A percentile compares a stretch with the other conserved stretches of the same genome.
Conservation (phyloP, 176 grass and related monocot genomes). For the Ensete glaucum region DNA sequence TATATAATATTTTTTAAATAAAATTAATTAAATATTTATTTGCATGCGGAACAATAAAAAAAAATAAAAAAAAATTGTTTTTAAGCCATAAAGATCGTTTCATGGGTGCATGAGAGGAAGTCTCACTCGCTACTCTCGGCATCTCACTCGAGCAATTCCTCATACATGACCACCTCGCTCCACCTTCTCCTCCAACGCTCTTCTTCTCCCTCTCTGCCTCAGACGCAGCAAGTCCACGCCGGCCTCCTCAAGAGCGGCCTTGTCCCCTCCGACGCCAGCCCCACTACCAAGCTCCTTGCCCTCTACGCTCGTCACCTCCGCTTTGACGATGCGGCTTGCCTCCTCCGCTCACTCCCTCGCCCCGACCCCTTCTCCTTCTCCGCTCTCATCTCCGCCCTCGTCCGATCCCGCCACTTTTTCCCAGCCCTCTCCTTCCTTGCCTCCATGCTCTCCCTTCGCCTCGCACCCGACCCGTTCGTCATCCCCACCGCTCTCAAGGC, state of each 20-base stretch:
- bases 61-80: no score
- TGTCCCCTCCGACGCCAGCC: neutral
- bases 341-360: neutral
- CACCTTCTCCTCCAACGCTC: neutral
- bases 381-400: slow-evolving; percentile 10
- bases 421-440: slow-evolving; percentile 16
- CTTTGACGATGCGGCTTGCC: neutral
- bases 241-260: slow-evolving; percentile 19
- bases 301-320: neutral
- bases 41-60: no score
- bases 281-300: slow-evolving; percentile 4
- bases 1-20: no score
- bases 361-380: slow-evolving; percentile 20
- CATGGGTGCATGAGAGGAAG: no score
- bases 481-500: slow-evolving; percentile 57
- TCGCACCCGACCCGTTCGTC: slow-evolving; percentile 44
- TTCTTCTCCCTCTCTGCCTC: neutral
- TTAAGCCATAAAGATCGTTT: no score
- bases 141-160: neutral
- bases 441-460: slow-evolving; percentile 46
- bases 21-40: no score
- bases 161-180: neutral
- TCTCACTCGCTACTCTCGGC: neutral
- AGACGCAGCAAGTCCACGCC: slow-evolving; percentile 2
- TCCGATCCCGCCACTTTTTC: neutral